A percentile compares a stretch with the other conserved stretches of the same genome.
Evolutionary conservation across 2,329 filamentous ascomycete species (phyloP).

Genomic region (Emergomyces orientalis): DNA sequence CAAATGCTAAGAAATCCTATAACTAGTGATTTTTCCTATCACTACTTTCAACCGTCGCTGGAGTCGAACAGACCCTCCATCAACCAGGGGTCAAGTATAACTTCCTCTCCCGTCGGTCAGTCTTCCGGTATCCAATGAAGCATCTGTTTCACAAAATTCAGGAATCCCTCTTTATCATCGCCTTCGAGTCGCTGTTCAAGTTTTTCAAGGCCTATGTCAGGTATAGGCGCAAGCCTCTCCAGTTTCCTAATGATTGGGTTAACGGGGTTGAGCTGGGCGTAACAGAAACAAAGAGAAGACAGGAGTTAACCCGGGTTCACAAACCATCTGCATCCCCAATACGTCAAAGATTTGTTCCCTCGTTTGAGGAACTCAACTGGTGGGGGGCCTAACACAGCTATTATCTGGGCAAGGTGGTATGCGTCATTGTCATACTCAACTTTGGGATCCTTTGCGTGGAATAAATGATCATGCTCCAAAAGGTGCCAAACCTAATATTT

Average conservation of each 20-base stretch:
- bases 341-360: constrained; percentile 2
- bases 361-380: background rate
- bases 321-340: constrained; percentile 11
- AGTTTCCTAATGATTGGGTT: constrained; percentile 5
- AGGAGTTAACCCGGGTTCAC: too few species aligned
- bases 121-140: constrained; percentile 10
- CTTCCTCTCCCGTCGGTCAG: background rate
- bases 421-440: background rate
- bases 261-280: too few species aligned
- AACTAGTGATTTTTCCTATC: background rate
- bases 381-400: constrained; percentile 3
- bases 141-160: background rate
- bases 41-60: background rate
- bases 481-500: constrained; percentile 8
- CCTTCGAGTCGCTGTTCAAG: background rate
- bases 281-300: too few species aligned
- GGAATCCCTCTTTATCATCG: background rate
- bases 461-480: background rate
- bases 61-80: background rate
- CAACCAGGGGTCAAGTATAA: background rate
- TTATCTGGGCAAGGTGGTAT: constrained; percentile 1
- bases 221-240: constrained; percentile 8
- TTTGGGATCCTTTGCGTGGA: constrained; percentile 1
- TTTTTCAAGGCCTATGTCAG: constrained; percentile 5
- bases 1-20: too few species aligned